Evolutionary conservation across 164 flowering plant genomes (phyloP).

Genomic region (Echeveria elegans): DNA sequence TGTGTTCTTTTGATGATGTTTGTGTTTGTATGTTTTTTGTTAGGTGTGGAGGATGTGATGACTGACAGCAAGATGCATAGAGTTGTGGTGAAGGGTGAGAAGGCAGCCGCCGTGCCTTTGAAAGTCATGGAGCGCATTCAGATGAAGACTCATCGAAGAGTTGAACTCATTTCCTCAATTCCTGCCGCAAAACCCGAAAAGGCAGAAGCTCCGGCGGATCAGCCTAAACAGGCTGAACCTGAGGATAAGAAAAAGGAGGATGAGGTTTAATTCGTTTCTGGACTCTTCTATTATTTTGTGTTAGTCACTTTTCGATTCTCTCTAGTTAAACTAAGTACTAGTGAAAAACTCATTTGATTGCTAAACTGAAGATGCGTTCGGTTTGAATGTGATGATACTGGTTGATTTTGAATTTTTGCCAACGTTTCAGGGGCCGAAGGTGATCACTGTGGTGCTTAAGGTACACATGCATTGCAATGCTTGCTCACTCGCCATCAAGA

Average conservation of each 20-base stretch:
- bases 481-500: constrained; percentile 68
- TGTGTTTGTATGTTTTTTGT: not conserved
- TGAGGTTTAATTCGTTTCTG: constrained; percentile 15
- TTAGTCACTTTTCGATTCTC: too few relatives aligned
- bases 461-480: constrained; percentile 93
- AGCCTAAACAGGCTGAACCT: constrained; percentile 12
- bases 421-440: constrained; percentile 28
- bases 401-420: not conserved
- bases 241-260: constrained; percentile 17
- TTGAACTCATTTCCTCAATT: constrained; percentile 3
- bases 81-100: constrained; percentile 22
- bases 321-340: too few relatives aligned
- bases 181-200: not conserved
- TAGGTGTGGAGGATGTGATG: constrained; percentile 7
- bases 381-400: not conserved
- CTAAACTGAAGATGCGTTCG: not conserved
- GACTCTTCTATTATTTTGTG: too few relatives aligned
- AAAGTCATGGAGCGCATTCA: constrained; percentile 8
- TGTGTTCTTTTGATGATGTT: not conserved
- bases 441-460: constrained; percentile 48
- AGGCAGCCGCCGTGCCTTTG: constrained; percentile 14
- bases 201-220: constrained; percentile 9
- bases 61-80: constrained; percentile 4
- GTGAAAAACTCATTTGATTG: not conserved
- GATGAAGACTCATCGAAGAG: constrained; percentile 1